These are phyloP conservation scores for Corymbia maculata DNA, from an alignment of 345 rosid species.

Conservation along the genomic window DNA sequence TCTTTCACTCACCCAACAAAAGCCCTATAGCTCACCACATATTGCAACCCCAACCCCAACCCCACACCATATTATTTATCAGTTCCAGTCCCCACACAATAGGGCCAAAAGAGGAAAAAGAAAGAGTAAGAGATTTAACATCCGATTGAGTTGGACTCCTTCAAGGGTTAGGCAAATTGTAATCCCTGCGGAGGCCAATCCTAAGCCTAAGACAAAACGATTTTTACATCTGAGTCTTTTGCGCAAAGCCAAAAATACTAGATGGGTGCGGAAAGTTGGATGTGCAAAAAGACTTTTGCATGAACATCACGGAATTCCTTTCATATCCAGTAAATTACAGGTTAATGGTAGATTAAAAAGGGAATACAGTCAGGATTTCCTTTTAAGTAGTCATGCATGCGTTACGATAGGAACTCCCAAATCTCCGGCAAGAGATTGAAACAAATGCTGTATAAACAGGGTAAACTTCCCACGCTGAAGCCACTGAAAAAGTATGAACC, in stretches of 20 bases:
- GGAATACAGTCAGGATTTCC: background rate
- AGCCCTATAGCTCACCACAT: background rate
- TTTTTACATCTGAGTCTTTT: background rate
- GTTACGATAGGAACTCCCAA: background rate
- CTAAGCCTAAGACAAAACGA: background rate
- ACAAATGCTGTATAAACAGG: background rate
- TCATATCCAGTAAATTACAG: background rate
- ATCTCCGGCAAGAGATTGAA: background rate
- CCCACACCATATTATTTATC: background rate
- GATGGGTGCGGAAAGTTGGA: background rate
- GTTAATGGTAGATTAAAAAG: background rate
- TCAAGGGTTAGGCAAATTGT: background rate
- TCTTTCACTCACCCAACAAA: conserved; percentile 15
- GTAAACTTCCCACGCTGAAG: background rate
- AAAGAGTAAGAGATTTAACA: background rate
- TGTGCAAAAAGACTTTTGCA: background rate
- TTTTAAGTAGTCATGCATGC: background rate
- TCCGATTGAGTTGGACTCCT: background rate
- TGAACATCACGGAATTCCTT: background rate
- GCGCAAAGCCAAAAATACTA: background rate
- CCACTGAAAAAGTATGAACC: background rate
- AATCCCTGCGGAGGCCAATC: background rate
- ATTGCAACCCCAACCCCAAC: background rate
- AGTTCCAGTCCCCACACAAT: background rate
- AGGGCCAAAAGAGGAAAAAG: background rate